Conservation (phyloP, 2,329 filamentous ascomycete species). For the Fusarium sp. region DNA sequence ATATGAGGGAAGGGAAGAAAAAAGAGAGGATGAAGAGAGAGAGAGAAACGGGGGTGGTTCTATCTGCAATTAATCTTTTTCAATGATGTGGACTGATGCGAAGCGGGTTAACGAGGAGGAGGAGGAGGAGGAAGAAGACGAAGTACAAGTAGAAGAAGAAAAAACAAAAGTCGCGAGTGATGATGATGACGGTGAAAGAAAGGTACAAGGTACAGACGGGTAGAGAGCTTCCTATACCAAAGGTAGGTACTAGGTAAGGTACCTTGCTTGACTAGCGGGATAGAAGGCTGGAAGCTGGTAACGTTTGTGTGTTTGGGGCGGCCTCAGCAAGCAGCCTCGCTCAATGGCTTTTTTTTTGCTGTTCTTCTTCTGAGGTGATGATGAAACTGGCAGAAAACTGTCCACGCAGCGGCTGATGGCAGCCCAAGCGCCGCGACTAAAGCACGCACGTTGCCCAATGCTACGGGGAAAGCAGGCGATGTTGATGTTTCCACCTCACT, state of each 20-base stretch:
- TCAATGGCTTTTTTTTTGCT: conserved; percentile 3
- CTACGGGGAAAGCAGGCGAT: not conserved
- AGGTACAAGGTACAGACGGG: not conserved
- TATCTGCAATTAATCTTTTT: conserved; percentile 18
- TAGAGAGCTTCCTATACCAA: not conserved
- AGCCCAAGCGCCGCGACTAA: conserved; percentile 11
- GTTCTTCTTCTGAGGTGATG: not conserved
- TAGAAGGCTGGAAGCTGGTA: not conserved
- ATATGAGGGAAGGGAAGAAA: conserved; percentile 1
- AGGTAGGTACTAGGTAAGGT: too few relatives aligned
- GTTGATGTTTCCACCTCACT: conserved; percentile 33
- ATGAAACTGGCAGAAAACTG: conserved; percentile 5
- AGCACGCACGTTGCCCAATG: conserved; percentile 10
- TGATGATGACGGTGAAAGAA: conserved; percentile 30
- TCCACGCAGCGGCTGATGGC: conserved; percentile 5
- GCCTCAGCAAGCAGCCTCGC: conserved; percentile 22
- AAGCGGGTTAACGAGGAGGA: conserved; percentile 7
- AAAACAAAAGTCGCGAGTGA: conserved; percentile 21
- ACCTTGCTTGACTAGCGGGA: not conserved
- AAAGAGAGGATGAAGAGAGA: conserved; percentile 10
- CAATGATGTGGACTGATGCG: conserved; percentile 15
- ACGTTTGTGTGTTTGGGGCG: conserved; percentile 15
- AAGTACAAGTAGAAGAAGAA: too few relatives aligned
- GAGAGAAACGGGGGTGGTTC: conserved; percentile 12
- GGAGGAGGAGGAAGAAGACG: too few relatives aligned